Percentiles rank a stretch among this genome's conserved stretches.
phyloP scores from a whole-genome alignment of 441 rosid species.

The Hura crepitans region DNA sequence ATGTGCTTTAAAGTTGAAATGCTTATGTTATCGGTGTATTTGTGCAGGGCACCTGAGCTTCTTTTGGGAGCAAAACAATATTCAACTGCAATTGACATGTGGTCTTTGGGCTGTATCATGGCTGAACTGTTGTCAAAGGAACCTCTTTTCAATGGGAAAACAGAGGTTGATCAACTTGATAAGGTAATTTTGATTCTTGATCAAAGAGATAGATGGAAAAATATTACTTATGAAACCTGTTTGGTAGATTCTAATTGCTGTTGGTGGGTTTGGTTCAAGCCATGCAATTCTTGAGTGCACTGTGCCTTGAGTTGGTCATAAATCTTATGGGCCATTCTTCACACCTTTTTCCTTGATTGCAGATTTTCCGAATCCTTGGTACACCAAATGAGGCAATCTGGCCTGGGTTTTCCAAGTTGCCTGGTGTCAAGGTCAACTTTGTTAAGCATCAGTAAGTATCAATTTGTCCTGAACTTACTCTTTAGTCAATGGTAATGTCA shows the following conservation, averaged over 20 bases:
- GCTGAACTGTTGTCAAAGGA: slow-evolving; percentile 69
- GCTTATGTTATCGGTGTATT: slow-evolving; percentile 8
- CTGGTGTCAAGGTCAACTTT: slow-evolving; percentile 95
- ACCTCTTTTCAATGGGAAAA: slow-evolving; percentile 91
- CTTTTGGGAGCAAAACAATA: slow-evolving; percentile 74
- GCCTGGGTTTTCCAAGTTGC: slow-evolving; percentile 92
- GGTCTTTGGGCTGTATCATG: slow-evolving; percentile 96
- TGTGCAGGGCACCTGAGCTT: slow-evolving; percentile 79
- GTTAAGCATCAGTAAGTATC: slow-evolving; percentile 93
- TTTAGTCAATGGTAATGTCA: slow-evolving; percentile 26
- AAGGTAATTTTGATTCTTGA: slow-evolving; percentile 52
- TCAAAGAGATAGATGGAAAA: background rate
- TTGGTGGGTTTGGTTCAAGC: background rate
- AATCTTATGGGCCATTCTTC: slow-evolving; percentile 9
- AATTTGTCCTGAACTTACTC: slow-evolving; percentile 18
- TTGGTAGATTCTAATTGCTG: background rate
- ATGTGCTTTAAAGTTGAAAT: background rate
- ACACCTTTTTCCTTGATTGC: slow-evolving; percentile 22
- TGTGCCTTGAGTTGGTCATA: slow-evolving; percentile 5
- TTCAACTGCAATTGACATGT: slow-evolving; percentile 86
- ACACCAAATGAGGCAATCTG: slow-evolving; percentile 93
- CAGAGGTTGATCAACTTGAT: slow-evolving; percentile 96
- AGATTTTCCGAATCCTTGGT: slow-evolving; percentile 88
- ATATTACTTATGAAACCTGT: background rate
- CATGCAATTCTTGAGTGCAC: background rate